Evolutionary conservation across 257 asterid genomes (phyloP).

Genomic region (Vinca minor): DNA sequence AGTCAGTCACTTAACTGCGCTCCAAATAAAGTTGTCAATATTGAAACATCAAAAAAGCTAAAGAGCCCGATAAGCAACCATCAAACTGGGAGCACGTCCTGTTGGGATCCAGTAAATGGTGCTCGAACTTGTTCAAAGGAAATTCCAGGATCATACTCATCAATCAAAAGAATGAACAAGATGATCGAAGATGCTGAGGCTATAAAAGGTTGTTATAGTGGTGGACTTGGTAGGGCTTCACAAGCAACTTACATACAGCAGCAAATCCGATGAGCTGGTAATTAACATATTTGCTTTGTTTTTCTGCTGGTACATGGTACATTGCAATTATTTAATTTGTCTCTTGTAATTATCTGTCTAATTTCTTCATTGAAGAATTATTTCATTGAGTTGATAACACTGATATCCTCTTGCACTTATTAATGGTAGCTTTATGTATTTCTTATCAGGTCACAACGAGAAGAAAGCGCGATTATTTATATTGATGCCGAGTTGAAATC

Average conservation of each 20-base stretch:
- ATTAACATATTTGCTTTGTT: not conserved
- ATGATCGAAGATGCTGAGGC: conserved; percentile 11
- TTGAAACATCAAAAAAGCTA: conserved; percentile 19
- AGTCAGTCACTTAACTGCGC: conserved; percentile 15
- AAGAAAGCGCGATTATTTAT: not conserved
- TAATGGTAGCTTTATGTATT: not conserved
- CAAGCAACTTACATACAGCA: conserved; percentile 18
- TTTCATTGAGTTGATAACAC: not conserved
- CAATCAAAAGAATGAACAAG: conserved; percentile 10
- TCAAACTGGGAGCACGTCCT: conserved; percentile 8
- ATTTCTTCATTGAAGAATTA: not conserved
- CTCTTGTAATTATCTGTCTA: not conserved
- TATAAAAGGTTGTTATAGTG: conserved; percentile 5
- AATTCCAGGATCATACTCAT: conserved; percentile 14
- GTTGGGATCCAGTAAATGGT: not conserved
- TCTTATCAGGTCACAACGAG: not conserved
- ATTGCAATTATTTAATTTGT: not conserved
- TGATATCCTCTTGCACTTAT: too few species aligned
- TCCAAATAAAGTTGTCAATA: conserved; percentile 10
- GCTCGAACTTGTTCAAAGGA: conserved; percentile 6
- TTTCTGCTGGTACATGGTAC: not conserved
- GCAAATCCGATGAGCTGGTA: conserved; percentile 15
- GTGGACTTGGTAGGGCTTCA: conserved; percentile 14
- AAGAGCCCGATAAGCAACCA: conserved; percentile 23
- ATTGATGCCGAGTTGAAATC: not conserved